Evolutionary conservation across 768 basidiomycete genomes (phyloP).

Genomic region (Suillus discolor): DNA sequence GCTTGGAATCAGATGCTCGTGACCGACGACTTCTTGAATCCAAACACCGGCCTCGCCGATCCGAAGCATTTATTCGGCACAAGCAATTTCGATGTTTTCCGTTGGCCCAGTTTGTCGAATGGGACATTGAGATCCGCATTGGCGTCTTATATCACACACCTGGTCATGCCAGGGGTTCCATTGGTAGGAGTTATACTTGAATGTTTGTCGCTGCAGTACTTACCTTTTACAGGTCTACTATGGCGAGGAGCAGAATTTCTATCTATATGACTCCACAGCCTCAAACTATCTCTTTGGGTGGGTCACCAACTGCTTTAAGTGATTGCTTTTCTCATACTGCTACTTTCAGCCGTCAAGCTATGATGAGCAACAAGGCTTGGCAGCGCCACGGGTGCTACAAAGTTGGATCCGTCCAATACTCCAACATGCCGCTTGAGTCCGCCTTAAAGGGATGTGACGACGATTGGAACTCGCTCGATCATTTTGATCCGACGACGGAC

Average conservation of each 20-base stretch:
- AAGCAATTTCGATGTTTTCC: slow-evolving; percentile 94
- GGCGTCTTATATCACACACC: slow-evolving; percentile 74
- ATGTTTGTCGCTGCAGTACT: background rate
- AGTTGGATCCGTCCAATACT: slow-evolving; percentile 90
- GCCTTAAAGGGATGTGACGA: slow-evolving; percentile 82
- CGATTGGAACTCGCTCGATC: slow-evolving; percentile 91
- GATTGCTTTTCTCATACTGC: slow-evolving; percentile 3
- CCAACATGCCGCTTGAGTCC: slow-evolving; percentile 86
- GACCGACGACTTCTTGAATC: slow-evolving; percentile 84
- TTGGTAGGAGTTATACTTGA: slow-evolving; percentile 43
- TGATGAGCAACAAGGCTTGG: slow-evolving; percentile 86
- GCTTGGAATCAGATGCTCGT: slow-evolving; percentile 94
- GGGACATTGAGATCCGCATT: slow-evolving; percentile 78
- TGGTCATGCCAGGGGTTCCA: slow-evolving; percentile 88
- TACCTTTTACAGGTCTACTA: slow-evolving; percentile 61
- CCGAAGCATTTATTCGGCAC: slow-evolving; percentile 89
- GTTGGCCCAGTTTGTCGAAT: slow-evolving; percentile 89
- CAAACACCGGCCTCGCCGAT: slow-evolving; percentile 57
- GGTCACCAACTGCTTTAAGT: slow-evolving; percentile 22
- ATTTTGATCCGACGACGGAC: slow-evolving; percentile 90
- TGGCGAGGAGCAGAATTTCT: slow-evolving; percentile 92
- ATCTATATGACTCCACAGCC: slow-evolving; percentile 85
- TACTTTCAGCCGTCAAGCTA: slow-evolving; percentile 78
- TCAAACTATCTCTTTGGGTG: slow-evolving; percentile 90
- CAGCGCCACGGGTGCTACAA: slow-evolving; percentile 91